These are phyloP conservation scores for Hericium coralloides DNA, from an alignment of 768 basidiomycete species.

Conservation along the genomic window DNA sequence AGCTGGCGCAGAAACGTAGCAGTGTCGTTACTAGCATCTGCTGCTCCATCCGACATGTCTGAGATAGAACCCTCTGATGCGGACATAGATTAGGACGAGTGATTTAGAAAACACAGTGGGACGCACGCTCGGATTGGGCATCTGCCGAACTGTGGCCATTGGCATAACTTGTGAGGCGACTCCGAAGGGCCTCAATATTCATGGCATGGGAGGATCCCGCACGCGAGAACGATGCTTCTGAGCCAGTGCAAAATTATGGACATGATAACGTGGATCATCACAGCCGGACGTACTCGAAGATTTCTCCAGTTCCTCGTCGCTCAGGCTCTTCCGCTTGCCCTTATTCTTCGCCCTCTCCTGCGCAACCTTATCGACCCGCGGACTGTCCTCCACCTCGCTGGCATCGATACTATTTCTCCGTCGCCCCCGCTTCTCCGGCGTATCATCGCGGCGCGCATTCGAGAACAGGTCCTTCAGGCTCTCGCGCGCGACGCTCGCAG, in stretches of 20 bases:
- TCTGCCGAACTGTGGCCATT: neutral
- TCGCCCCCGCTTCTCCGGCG: slow-evolving; percentile 1
- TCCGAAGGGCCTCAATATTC: slow-evolving; percentile 9
- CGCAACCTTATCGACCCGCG: slow-evolving; percentile 9
- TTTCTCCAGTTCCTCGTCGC: slow-evolving; percentile 12
- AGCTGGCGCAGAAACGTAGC: slow-evolving; percentile 6
- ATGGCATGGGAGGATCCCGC: slow-evolving; percentile 6
- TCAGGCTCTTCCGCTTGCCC: slow-evolving; percentile 12
- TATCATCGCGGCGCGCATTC: slow-evolving; percentile 9
- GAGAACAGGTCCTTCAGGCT: slow-evolving; percentile 9
- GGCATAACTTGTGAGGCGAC: slow-evolving; percentile 1
- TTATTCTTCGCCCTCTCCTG: slow-evolving; percentile 12
- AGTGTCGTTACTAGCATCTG: slow-evolving; percentile 6
- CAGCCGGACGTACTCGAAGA: slow-evolving; percentile 5
- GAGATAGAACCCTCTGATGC: slow-evolving; percentile 6
- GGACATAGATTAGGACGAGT: neutral
- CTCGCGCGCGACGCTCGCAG: slow-evolving; percentile 7
- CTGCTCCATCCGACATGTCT: slow-evolving; percentile 1
- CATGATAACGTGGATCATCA: neutral
- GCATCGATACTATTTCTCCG: slow-evolving; percentile 15
- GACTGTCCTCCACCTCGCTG: slow-evolving; percentile 16
- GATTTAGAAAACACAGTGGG: neutral
- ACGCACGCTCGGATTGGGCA: neutral
- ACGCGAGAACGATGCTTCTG: neutral
- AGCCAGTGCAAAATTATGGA: neutral